phyloP scores from a whole-genome alignment of 495 filamentous ascomycete species.

The Aspergillus coremiiformis region DNA sequence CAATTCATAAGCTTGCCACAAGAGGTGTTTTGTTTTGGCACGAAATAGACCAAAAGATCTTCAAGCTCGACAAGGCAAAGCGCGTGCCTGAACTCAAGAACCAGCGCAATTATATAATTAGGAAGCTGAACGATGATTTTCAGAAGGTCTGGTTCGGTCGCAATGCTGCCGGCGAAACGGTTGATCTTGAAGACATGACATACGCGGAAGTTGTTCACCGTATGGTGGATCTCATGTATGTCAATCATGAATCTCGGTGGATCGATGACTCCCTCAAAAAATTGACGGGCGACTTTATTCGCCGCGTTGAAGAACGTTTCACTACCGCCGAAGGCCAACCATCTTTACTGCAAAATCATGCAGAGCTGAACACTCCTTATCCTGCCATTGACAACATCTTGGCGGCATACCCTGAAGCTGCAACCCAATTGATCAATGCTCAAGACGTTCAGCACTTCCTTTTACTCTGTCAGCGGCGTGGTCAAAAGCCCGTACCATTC shows the following conservation, averaged over 20 bases:
- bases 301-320: slow-evolving; percentile 92
- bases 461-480: slow-evolving; percentile 81
- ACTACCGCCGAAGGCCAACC: slow-evolving; percentile 53
- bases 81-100: slow-evolving; percentile 87
- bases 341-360: slow-evolving; percentile 77
- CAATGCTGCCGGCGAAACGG: slow-evolving; percentile 66
- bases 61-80: slow-evolving; percentile 92
- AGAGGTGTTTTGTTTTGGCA: slow-evolving; percentile 93
- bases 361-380: slow-evolving; percentile 79
- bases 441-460: slow-evolving; percentile 97
- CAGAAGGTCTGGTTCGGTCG: slow-evolving; percentile 98
- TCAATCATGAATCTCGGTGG: slow-evolving; percentile 90
- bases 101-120: slow-evolving; percentile 88
- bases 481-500: slow-evolving; percentile 95
- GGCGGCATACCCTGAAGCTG: slow-evolving; percentile 73
- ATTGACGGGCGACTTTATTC: slow-evolving; percentile 89
- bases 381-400: slow-evolving; percentile 68
- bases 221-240: slow-evolving; percentile 94
- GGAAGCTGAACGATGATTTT: slow-evolving; percentile 96
- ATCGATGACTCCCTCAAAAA: slow-evolving; percentile 78
- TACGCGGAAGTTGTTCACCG: slow-evolving; percentile 86
- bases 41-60: slow-evolving; percentile 97
- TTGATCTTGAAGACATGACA: slow-evolving; percentile 97
- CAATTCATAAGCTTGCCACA: slow-evolving; percentile 96
- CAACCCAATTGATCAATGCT: slow-evolving; percentile 88